A percentile compares a stretch with the other conserved stretches of the same genome.
Evolutionary conservation across 2,329 filamentous ascomycete species (phyloP).

Genomic region (Lecanosticta acicola): DNA sequence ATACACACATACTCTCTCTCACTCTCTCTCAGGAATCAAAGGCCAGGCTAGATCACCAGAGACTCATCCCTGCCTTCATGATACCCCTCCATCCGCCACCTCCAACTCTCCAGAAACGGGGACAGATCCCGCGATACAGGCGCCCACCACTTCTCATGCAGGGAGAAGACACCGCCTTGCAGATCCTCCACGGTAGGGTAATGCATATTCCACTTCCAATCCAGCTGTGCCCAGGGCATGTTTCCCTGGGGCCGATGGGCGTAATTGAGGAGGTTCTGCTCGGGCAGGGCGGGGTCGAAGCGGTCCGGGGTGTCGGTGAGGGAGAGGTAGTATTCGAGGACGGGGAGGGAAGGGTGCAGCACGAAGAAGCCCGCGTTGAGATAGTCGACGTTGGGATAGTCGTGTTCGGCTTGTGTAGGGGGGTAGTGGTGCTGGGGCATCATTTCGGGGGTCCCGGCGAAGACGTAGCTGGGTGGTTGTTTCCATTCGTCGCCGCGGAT

Average conservation of each 20-base stretch:
- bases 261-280: conserved; percentile 34
- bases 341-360: conserved; percentile 27
- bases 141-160: conserved; percentile 40
- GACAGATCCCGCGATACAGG: conserved; percentile 30
- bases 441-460: conserved; percentile 28
- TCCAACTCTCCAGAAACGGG: conserved; percentile 30
- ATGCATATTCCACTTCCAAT: conserved; percentile 36
- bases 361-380: conserved; percentile 39
- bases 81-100: conserved; percentile 36
- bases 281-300: conserved; percentile 32
- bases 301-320: conserved; percentile 27
- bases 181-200: conserved; percentile 35
- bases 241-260: conserved; percentile 33
- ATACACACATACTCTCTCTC: too few species aligned
- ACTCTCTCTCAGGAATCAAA: neutral
- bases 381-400: conserved; percentile 29
- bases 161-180: conserved; percentile 32
- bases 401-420: conserved; percentile 26
- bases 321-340: conserved; percentile 32
- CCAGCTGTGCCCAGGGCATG: conserved; percentile 38
- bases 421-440: conserved; percentile 33
- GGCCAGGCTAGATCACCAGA: conserved; percentile 1
- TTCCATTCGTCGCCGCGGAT: neutral
- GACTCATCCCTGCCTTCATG: conserved; percentile 30
- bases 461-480: neutral